Evolutionary conservation across 495 filamentous ascomycete species (phyloP), one percentile per base, ranked within the genome.

Genomic region (Pseudomonodictys pantanalensis): DNA sequence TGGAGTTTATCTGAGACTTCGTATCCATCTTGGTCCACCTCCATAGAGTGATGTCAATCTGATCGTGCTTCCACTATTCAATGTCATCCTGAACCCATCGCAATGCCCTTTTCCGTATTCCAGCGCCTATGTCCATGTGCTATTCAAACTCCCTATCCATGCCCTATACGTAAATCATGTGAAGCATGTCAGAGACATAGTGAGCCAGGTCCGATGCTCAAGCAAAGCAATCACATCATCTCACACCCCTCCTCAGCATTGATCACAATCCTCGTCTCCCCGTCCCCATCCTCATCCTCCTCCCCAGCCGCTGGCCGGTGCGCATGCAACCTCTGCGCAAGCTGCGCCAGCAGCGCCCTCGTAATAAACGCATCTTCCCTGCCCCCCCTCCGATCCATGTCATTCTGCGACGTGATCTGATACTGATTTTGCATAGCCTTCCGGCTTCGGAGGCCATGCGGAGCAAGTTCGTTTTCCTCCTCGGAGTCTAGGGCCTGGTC

Each of bases 341-440:
- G 70, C 30, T 77, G 78, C 26, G 78, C 77, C n/a, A 86, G 73
- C 78, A 86, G 74, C 72, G 64, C 82, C 76, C 83, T 83, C 65
- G 86, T 86, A 42, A 89, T 75, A 42, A 77, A 80, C 15, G 83
- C 83, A 60, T 86, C 84, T 52, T 74, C 75, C 68, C 84, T 76
- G 9, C 85, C 84, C 2, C 79, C 83, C 61, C 76, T 79, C 48
- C 84, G 77, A 47, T 85, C 76, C 29, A 79, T 75, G 65, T 88
- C 85, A 66, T 89, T 90, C 67, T 84, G 77, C 52, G 73, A 79
- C 62, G 79, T 83, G 61, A 90, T 90, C 50, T 76, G 71, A 48
- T 89, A 86, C 52, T 77, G 78, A 29, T 85, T 71, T 9, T 84
- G 76, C 68, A 89, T 77, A 9, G 83, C 73, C 58, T 82, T 84